A percentile compares a stretch with the other conserved stretches of the same genome.
Conservation (phyloP, 345 rosid species). For the Toxicodendron radicans region DNA sequence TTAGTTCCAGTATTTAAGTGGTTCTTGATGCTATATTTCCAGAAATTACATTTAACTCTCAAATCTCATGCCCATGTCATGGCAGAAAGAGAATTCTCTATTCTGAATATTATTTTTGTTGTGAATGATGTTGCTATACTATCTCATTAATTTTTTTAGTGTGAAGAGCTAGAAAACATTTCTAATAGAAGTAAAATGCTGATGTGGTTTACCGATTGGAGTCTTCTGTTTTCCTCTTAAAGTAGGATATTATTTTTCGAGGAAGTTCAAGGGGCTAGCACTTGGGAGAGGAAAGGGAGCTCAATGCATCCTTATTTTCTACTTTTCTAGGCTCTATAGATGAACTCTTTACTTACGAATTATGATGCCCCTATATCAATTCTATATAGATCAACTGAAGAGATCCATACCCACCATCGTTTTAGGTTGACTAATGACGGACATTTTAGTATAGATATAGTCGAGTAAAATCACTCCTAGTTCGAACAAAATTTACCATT, state of each 20-base stretch:
- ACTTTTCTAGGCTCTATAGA: not conserved
- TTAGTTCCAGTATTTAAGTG: not conserved
- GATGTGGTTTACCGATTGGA: not conserved
- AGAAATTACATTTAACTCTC: not conserved
- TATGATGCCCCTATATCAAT: not conserved
- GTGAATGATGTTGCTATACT: not conserved
- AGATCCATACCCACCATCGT: not conserved
- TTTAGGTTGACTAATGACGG: not conserved
- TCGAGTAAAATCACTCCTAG: not conserved
- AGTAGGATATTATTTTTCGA: not conserved
- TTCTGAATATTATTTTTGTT: not conserved
- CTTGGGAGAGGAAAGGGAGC: not conserved
- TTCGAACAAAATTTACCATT: not conserved
- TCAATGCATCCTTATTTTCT: not conserved
- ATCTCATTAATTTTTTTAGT: not conserved
- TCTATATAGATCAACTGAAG: not conserved
- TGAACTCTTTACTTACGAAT: not conserved
- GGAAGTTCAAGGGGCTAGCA: not conserved
- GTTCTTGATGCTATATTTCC: not conserved
- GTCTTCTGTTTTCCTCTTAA: not conserved
- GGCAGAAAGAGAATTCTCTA: not conserved
- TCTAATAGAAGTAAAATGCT: not conserved
- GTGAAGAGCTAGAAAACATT: not conserved
- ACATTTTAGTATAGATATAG: not conserved
- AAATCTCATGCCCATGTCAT: not conserved